Evolutionary conservation across 2,329 filamentous ascomycete species (phyloP), one percentile per base, ranked within the genome.

Genomic region (Elsinoe ampelina): DNA sequence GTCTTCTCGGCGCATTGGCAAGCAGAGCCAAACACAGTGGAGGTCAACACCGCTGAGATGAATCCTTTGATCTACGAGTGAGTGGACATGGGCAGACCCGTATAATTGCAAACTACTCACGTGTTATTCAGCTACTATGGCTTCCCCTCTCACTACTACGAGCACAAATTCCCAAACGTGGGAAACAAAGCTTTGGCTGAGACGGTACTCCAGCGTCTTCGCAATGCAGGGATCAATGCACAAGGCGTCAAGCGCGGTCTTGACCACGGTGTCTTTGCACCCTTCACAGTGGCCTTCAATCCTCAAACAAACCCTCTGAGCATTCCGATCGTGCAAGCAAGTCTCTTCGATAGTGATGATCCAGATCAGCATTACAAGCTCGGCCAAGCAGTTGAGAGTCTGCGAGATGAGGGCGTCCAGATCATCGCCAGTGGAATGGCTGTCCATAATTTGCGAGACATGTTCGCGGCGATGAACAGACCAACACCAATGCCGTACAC

Each of bases 1-100:
- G 83, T 89, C 22, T 85, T 91, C 66, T 89, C 86, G 0, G 87
- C 85, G 1, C 86, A 91, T 69, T 90, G 87, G 86, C 83, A 87
- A 70, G 82, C 77, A 5, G 45, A 71, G 66, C 70, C 71, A 38
- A 72, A 77, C 62, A 75, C 72, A 2, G 78, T 89, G 60, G 74
- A 84, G 63, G 77, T 89, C 62, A 89, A 88, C 67, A 80, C 78
- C 7, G 82, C 80, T 2, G 81, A 81, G 57, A 71, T 76, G n/a
- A 82, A 79, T 2, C 80, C 84, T 58, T 66, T 89, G 61, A 85
- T 89, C 52, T 89, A 87, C 67, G 85, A 89, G n/a, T 17, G 15
- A n/a, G 22, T 11, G 10, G 4, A 13, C 11, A 12, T 35, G 7
- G 4, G 11, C 11, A 1, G 12, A 17, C 8, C 26, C n/a, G 17